Evolutionary conservation across 2,329 filamentous ascomycete species (phyloP).

Genomic region (Colletotrichum lindemuthianum): DNA sequence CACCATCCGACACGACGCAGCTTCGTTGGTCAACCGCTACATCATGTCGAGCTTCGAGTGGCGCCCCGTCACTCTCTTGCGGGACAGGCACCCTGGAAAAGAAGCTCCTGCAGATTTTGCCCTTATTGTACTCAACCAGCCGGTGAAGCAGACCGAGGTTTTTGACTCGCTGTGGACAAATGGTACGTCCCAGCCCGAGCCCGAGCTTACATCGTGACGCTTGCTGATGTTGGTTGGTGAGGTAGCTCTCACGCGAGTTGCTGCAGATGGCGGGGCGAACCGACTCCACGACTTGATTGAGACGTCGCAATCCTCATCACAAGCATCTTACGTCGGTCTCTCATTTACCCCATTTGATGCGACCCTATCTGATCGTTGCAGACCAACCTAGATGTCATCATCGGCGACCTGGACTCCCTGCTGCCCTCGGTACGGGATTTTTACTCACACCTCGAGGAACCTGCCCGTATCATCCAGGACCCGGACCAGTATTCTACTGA

Average conservation of each 20-base stretch:
- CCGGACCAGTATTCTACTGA: slow-evolving; percentile 90
- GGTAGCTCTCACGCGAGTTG: slow-evolving; percentile 74
- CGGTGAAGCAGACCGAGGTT: slow-evolving; percentile 55
- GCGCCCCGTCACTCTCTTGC: slow-evolving; percentile 52
- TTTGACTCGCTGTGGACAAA: slow-evolving; percentile 61
- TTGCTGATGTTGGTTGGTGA: slow-evolving; percentile 37
- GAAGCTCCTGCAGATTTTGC: slow-evolving; percentile 48
- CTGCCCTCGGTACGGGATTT: slow-evolving; percentile 68
- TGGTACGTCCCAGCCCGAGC: slow-evolving; percentile 47
- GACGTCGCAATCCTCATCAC: slow-evolving; percentile 1
- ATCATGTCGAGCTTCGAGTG: slow-evolving; percentile 46
- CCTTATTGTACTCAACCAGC: slow-evolving; percentile 64
- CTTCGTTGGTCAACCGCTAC: no score
- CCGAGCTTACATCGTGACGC: neutral
- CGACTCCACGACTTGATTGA: slow-evolving; percentile 62
- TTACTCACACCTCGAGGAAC: slow-evolving; percentile 65
- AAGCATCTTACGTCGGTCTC: slow-evolving; percentile 15
- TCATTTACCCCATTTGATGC: neutral
- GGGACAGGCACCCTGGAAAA: slow-evolving; percentile 41
- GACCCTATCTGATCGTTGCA: slow-evolving; percentile 38
- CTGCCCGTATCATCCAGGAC: slow-evolving; percentile 73
- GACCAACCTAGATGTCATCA: slow-evolving; percentile 75
- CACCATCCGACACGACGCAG: no score
- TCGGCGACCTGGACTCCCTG: slow-evolving; percentile 93
- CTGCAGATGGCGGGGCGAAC: slow-evolving; percentile 93